Evolutionary conservation across 2,329 filamentous ascomycete species (phyloP).

Genomic region (Cladosporium sp.): DNA sequence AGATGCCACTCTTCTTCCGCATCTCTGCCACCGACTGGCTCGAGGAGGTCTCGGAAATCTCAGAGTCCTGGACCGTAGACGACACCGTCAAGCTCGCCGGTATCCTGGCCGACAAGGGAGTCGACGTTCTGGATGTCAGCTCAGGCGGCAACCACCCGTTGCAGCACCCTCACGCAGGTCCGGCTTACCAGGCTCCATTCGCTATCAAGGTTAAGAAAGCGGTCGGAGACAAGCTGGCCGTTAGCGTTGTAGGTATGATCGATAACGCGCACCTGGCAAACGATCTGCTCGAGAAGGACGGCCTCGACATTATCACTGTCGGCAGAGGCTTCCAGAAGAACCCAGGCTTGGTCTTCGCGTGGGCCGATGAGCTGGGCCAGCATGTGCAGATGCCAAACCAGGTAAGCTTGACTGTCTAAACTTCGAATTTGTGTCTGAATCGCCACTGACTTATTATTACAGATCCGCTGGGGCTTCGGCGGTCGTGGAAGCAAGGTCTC

Average conservation of each 20-base stretch:
- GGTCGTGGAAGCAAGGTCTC: constrained; percentile 43
- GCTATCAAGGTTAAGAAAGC: constrained; percentile 70
- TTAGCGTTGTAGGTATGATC: constrained; percentile 75
- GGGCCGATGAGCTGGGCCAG: constrained; percentile 71
- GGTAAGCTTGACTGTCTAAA: constrained; percentile 17
- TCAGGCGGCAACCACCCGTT: constrained; percentile 68
- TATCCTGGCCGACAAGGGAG: constrained; percentile 68
- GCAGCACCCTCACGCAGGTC: constrained; percentile 57
- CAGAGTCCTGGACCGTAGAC: constrained; percentile 66
- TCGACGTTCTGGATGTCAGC: constrained; percentile 83
- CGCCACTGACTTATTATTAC: background rate
- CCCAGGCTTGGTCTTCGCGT: constrained; percentile 68
- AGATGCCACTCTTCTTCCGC: constrained; percentile 71
- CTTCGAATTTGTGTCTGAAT: background rate
- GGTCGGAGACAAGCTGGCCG: constrained; percentile 68
- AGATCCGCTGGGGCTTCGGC: constrained; percentile 59
- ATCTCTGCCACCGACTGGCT: constrained; percentile 78
- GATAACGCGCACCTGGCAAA: constrained; percentile 68
- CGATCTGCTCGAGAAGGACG: constrained; percentile 52
- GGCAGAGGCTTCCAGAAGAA: constrained; percentile 80
- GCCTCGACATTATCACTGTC: constrained; percentile 68
- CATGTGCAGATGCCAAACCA: constrained; percentile 72
- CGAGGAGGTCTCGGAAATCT: constrained; percentile 56
- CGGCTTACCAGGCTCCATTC: constrained; percentile 73
- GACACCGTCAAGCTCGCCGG: constrained; percentile 65